Conservation (phyloP, 176 grass and related monocot genomes). For the Oryza brachyantha region DNA sequence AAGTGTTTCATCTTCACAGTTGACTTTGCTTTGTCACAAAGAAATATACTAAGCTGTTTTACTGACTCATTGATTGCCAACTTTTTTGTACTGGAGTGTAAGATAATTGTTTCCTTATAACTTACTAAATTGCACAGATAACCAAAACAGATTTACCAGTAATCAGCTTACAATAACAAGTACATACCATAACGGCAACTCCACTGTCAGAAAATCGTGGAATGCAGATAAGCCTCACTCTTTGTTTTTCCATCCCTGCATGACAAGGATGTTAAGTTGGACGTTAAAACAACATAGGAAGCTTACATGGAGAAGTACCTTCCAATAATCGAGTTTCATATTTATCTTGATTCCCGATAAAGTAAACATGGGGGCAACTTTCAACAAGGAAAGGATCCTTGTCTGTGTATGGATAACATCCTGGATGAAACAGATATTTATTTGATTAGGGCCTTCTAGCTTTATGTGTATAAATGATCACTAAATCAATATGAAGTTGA, state of each 20-base stretch:
- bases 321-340: slow-evolving; percentile 66
- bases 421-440: slow-evolving; percentile 42
- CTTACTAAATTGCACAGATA: not conserved
- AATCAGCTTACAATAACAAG: not conserved
- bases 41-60: not conserved
- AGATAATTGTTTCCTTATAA: not conserved
- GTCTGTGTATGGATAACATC: slow-evolving; percentile 94
- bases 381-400: slow-evolving; percentile 97
- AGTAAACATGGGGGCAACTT: slow-evolving; percentile 93
- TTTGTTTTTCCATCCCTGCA: slow-evolving; percentile 76
- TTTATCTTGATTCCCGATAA: slow-evolving; percentile 91
- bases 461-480: not conserved
- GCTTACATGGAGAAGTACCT: slow-evolving; percentile 47
- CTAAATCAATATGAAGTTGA: not conserved
- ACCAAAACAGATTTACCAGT: not conserved
- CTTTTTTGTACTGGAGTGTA: not conserved
- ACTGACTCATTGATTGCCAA: not conserved
- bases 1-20: not conserved
- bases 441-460: not conserved
- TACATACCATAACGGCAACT: slow-evolving; percentile 78
- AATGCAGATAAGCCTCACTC: slow-evolving; percentile 80
- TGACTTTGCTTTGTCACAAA: not conserved
- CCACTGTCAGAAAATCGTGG: slow-evolving; percentile 86
- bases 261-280: slow-evolving; percentile 33
- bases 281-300: slow-evolving; percentile 14